Conservation (phyloP, 2,329 filamentous ascomycete genomes). For the Pestalotiopsis sp. region DNA sequence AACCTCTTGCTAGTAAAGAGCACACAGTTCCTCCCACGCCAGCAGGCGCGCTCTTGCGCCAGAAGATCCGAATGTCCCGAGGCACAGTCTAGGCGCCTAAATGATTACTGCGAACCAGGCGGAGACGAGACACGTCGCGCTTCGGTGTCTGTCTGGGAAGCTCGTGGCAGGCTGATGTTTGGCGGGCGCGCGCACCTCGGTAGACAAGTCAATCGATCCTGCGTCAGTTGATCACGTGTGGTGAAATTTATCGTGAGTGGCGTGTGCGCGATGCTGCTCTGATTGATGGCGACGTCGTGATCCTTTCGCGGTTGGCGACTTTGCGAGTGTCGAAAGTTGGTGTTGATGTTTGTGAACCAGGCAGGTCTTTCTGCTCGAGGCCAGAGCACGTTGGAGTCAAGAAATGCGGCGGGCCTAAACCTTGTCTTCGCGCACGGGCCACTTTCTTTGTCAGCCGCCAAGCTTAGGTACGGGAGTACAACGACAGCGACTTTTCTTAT, state of each 20-base stretch:
- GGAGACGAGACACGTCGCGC: neutral
- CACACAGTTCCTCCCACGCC: constrained; percentile 14
- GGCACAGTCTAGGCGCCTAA: neutral
- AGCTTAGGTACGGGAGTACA: neutral
- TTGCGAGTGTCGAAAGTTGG: no score
- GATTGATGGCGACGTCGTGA: no score
- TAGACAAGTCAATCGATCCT: no score
- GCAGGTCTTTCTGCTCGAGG: neutral
- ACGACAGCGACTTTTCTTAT: neutral
- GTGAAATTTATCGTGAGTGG: no score
- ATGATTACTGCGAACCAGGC: neutral
- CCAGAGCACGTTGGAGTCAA: neutral
- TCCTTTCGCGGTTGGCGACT: no score
- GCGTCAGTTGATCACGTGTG: no score
- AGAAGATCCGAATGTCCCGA: neutral
- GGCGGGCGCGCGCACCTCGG: neutral
- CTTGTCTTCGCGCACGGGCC: neutral
- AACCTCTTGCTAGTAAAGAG: neutral
- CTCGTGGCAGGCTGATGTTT: neutral
- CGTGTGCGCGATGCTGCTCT: no score
- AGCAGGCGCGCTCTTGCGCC: constrained; percentile 13
- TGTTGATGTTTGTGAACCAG: no score
- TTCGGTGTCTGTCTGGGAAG: neutral
- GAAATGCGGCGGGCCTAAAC: constrained; percentile 5
- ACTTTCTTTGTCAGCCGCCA: neutral